phyloP scores from a whole-genome alignment of 345 rosid species.

The Rhizophora apiculata region DNA sequence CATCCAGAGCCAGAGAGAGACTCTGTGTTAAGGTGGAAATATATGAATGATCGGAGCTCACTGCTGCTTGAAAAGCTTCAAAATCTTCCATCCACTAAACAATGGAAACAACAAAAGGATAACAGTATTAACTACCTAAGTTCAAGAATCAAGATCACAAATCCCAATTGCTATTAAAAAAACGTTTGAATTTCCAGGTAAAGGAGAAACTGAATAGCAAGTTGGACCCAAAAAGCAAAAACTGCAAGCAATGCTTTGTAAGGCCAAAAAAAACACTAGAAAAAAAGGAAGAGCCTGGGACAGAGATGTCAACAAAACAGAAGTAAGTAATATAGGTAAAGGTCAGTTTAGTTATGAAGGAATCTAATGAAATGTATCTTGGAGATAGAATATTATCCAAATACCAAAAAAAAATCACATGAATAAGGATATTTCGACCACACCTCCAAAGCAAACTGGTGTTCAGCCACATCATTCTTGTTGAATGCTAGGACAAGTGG shows the following conservation, averaged over 20 bases:
- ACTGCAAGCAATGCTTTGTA: not conserved
- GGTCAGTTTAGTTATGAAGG: too few species aligned
- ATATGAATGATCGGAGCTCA: slow-evolving; percentile 56
- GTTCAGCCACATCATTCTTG: slow-evolving; percentile 79
- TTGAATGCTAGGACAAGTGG: slow-evolving; percentile 79
- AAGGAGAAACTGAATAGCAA: not conserved
- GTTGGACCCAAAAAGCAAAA: not conserved
- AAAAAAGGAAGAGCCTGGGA: too few species aligned
- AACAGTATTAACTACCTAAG: not conserved
- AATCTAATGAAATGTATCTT: too few species aligned
- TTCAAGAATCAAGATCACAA: not conserved
- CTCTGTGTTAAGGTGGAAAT: slow-evolving; percentile 63
- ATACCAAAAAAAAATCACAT: not conserved
- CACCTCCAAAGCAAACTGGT: slow-evolving; percentile 83
- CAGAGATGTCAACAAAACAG: too few species aligned
- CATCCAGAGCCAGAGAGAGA: slow-evolving; percentile 61
- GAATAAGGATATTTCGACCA: not conserved
- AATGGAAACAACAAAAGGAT: not conserved
- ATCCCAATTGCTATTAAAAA: not conserved
- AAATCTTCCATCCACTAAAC: slow-evolving; percentile 85
- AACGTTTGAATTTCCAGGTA: not conserved
- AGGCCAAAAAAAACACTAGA: not conserved
- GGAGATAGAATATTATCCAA: too few species aligned
- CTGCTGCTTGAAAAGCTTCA: slow-evolving; percentile 67
- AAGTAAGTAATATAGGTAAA: too few species aligned